Percentiles rank a stretch among this genome's conserved stretches.
Conservation (phyloP, 768 basidiomycete genomes). For the Dentipellis fragilis region DNA sequence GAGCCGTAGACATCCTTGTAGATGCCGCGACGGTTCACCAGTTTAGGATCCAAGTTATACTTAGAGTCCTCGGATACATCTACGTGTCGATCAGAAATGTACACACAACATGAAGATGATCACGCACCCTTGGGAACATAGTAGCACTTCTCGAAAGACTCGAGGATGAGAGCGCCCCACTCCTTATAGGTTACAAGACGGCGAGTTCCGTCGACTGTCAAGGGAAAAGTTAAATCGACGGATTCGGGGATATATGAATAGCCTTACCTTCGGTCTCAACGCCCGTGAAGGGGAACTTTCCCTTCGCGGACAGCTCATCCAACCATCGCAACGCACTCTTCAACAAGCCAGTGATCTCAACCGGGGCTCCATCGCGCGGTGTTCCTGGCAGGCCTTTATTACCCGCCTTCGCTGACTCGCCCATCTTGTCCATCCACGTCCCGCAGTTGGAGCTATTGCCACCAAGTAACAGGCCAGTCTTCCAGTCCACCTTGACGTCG, state of each 20-base stretch:
- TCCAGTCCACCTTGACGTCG: conserved; percentile 91
- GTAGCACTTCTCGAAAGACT: conserved; percentile 83
- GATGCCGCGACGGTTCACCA: conserved; percentile 87
- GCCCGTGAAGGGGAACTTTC: conserved; percentile 84
- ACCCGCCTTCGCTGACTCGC: conserved; percentile 82
- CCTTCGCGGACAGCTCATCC: conserved; percentile 47
- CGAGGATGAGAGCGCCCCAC: conserved; percentile 80
- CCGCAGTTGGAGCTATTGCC: conserved; percentile 84
- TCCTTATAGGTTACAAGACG: conserved; percentile 77
- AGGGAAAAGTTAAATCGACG: conserved; percentile 1
- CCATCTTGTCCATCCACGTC: conserved; percentile 99
- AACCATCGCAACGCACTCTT: conserved; percentile 94
- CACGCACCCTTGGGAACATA: conserved; percentile 73
- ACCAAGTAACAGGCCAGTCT: conserved; percentile 81
- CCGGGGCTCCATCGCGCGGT: conserved; percentile 88
- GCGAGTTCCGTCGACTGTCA: conserved; percentile 57
- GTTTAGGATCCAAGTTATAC: conserved; percentile 56
- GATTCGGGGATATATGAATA: background rate
- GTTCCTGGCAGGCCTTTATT: conserved; percentile 96
- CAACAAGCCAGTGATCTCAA: conserved; percentile 89
- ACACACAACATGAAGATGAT: background rate
- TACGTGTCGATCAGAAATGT: conserved; percentile 17
- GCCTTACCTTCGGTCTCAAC: conserved; percentile 69
- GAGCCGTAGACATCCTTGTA: conserved; percentile 98
- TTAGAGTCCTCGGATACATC: conserved; percentile 63